A percentile compares a stretch with the other conserved stretches of the same genome.
These are phyloP conservation scores for Saccharomycopsis babjevae DNA, from an alignment of 805 yeast species.

Conservation along the genomic window DNA sequence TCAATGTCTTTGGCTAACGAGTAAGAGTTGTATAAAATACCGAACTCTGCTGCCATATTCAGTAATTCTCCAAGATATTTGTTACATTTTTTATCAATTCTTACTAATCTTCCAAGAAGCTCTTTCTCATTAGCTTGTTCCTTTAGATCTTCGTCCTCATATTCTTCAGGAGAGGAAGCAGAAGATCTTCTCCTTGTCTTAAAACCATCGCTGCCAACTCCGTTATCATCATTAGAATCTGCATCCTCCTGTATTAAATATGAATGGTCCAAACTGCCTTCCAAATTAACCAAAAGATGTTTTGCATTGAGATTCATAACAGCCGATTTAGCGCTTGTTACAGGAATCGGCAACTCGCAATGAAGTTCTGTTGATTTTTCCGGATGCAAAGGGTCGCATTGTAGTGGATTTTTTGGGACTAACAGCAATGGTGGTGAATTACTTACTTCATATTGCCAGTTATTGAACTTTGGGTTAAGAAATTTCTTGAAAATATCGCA, in stretches of 20 bases:
- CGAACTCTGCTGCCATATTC: slow-evolving; percentile 12
- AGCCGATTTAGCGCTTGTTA: neutral
- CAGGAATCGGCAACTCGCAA: slow-evolving; percentile 14
- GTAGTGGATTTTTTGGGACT: slow-evolving; percentile 15
- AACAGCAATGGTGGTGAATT: slow-evolving; percentile 38
- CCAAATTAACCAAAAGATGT: neutral
- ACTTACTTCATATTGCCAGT: slow-evolving; percentile 62
- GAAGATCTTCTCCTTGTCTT: neutral
- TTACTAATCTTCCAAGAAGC: slow-evolving; percentile 12
- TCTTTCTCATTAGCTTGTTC: slow-evolving; percentile 7
- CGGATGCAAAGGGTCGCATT: slow-evolving; percentile 18
- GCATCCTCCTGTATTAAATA: neutral
- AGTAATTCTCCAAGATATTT: slow-evolving; percentile 11
- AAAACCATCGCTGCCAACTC: neutral
- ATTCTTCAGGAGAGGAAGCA: neutral
- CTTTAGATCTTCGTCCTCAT: slow-evolving; percentile 8
- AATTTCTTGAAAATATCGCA: slow-evolving; percentile 64
- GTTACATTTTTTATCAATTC: slow-evolving; percentile 10
- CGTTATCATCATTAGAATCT: neutral
- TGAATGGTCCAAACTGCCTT: neutral
- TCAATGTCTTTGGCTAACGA: slow-evolving; percentile 12
- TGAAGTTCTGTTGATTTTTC: slow-evolving; percentile 11
- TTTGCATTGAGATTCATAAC: neutral
- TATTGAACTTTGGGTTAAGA: slow-evolving; percentile 67
- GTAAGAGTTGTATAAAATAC: slow-evolving; percentile 14